Percentiles rank a stretch among this genome's conserved stretches.
Evolutionary conservation across 495 filamentous ascomycete genomes (phyloP).

Genomic region (Bathelium albidoporum): DNA sequence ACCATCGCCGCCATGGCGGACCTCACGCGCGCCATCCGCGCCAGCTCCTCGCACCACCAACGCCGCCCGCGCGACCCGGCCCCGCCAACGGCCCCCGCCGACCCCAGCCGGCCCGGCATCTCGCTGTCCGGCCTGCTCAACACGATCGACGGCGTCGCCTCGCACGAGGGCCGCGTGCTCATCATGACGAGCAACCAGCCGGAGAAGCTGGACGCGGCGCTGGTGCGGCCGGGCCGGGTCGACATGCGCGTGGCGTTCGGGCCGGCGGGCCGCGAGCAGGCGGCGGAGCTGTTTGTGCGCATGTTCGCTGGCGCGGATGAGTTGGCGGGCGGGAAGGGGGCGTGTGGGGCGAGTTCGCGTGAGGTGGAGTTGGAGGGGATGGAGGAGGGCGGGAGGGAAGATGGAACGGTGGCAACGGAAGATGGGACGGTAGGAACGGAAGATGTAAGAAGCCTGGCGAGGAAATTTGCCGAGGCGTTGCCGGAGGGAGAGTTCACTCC

Average conservation of each 20-base stretch:
- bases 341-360: not conserved
- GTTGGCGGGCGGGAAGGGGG: not conserved
- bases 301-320: slow-evolving; percentile 44
- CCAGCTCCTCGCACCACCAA: not conserved
- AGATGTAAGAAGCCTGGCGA: slow-evolving; percentile 36
- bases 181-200: slow-evolving; percentile 81
- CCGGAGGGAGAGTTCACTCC: slow-evolving; percentile 58
- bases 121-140: slow-evolving; percentile 74
- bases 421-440: slow-evolving; percentile 8
- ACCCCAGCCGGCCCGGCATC: slow-evolving; percentile 39
- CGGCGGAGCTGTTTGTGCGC: slow-evolving; percentile 56
- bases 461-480: slow-evolving; percentile 49
- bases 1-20: not conserved
- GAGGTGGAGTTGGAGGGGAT: no score
- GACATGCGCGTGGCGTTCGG: slow-evolving; percentile 64
- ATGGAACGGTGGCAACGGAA: not conserved
- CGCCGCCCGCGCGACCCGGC: not conserved
- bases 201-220: slow-evolving; percentile 61
- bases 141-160: slow-evolving; percentile 71
- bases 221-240: slow-evolving; percentile 66
- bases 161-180: slow-evolving; percentile 68
- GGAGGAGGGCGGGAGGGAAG: not conserved
- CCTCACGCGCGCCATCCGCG: not conserved
- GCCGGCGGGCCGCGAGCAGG: slow-evolving; percentile 52
- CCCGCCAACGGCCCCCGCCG: slow-evolving; percentile 10